These are phyloP conservation scores for Mortierella sp. DNA, from an alignment of 371 early-diverging fungal species.

Conservation along the genomic window DNA sequence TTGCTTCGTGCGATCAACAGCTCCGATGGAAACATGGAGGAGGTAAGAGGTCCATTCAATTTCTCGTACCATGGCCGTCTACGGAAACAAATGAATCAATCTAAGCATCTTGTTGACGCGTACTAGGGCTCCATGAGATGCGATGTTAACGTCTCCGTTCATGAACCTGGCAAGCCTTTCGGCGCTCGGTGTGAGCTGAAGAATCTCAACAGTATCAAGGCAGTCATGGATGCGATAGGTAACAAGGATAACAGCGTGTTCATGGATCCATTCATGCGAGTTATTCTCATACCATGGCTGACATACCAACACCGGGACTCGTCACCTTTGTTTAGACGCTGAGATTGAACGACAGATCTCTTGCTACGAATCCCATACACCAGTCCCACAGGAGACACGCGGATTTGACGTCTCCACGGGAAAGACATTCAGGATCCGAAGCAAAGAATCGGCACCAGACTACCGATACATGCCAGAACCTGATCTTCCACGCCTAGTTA, in stretches of 20 bases:
- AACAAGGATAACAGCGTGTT: conserved; percentile 6
- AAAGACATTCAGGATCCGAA: conserved; percentile 74
- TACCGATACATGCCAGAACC: conserved; percentile 96
- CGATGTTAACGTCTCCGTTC: conserved; percentile 93
- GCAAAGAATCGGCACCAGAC: conserved; percentile 87
- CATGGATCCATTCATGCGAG: too few relatives aligned
- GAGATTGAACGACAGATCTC: conserved; percentile 83
- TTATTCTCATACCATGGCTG: too few relatives aligned
- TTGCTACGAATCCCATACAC: conserved; percentile 62
- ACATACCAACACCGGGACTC: too few relatives aligned
- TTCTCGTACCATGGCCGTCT: too few relatives aligned
- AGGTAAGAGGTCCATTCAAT: conserved; percentile 56
- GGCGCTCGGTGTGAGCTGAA: conserved; percentile 89
- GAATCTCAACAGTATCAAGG: conserved; percentile 85
- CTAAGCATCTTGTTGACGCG: not conserved
- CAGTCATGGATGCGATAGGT: conserved; percentile 79
- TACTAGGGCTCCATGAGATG: conserved; percentile 85
- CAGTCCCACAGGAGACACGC: conserved; percentile 79
- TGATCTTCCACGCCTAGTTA: conserved; percentile 76
- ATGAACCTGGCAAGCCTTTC: conserved; percentile 59
- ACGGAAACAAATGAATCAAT: too few relatives aligned
- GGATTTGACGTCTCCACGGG: conserved; percentile 75
- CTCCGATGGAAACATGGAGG: conserved; percentile 87
- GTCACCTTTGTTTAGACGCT: conserved; percentile 61
- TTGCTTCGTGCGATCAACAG: conserved; percentile 77